Percentiles rank a stretch among this genome's conserved stretches.
Evolutionary conservation across 1,284 basidiomycete species (phyloP).

Genomic region (Marasmius sp.): DNA sequence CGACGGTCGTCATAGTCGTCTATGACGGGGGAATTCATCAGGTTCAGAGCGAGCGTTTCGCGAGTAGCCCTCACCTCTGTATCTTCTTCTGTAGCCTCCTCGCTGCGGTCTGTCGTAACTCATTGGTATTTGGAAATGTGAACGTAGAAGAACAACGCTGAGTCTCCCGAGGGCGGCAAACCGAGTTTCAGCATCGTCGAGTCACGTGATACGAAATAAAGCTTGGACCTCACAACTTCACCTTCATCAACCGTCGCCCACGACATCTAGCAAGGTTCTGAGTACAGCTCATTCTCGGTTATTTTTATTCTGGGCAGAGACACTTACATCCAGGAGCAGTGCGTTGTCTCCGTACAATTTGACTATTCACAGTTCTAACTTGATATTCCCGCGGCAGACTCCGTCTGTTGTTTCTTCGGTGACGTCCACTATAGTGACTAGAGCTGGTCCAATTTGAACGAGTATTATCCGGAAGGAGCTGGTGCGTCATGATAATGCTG

Average conservation of each 20-base stretch:
- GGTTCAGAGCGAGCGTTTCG: neutral
- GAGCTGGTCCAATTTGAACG: neutral
- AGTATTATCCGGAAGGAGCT: neutral
- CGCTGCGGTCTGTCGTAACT: neutral
- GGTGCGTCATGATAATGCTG: neutral
- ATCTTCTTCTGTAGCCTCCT: neutral
- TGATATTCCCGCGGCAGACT: too few species aligned
- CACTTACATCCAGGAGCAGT: too few species aligned
- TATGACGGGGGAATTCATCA: conserved; percentile 11
- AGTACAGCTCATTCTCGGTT: too few species aligned
- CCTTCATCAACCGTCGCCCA: neutral
- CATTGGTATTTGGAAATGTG: neutral
- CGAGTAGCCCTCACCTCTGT: neutral
- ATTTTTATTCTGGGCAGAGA: too few species aligned
- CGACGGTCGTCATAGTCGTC: conserved; percentile 68
- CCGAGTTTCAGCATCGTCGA: neutral
- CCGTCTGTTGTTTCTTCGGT: neutral
- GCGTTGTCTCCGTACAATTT: too few species aligned
- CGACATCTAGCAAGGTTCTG: neutral
- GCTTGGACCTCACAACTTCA: neutral
- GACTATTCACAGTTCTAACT: too few species aligned
- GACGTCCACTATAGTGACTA: neutral
- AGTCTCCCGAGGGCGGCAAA: neutral
- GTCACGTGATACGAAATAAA: neutral
- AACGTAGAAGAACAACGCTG: neutral